Evolutionary conservation across 805 yeast species (phyloP).

Genomic region (Candida caryicola): DNA sequence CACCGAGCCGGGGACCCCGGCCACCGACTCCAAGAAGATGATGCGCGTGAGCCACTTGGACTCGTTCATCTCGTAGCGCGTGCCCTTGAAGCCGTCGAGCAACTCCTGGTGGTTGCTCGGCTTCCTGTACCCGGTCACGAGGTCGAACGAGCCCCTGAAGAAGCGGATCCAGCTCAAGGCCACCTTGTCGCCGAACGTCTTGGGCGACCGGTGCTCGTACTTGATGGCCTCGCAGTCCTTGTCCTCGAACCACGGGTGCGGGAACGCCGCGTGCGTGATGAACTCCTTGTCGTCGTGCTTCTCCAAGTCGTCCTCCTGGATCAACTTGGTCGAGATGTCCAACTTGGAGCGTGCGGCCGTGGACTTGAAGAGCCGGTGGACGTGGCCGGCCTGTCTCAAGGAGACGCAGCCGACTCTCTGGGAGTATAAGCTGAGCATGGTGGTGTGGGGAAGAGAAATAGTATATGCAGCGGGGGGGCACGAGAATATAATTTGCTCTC

Average conservation of each 20-base stretch:
- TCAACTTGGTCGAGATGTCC: constrained; percentile 26
- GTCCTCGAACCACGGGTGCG: constrained; percentile 31
- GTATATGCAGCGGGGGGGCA: too few species aligned
- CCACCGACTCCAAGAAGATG: constrained; percentile 66
- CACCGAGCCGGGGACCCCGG: constrained; percentile 80
- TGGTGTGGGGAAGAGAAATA: too few species aligned
- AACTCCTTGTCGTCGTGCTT: constrained; percentile 32
- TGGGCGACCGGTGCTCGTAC: constrained; percentile 52
- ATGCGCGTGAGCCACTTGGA: constrained; percentile 61
- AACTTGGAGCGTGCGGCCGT: constrained; percentile 6
- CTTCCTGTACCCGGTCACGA: constrained; percentile 62
- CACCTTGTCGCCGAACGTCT: constrained; percentile 46
- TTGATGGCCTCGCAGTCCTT: constrained; percentile 37
- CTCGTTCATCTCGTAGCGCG: constrained; percentile 54
- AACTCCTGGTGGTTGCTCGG: constrained; percentile 37
- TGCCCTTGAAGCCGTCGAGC: constrained; percentile 30
- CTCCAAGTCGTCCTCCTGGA: constrained; percentile 16
- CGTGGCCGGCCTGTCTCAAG: background rate
- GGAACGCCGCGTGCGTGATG: constrained; percentile 40
- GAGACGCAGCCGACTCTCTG: background rate
- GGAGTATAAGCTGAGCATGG: background rate
- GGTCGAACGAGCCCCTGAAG: constrained; percentile 54
- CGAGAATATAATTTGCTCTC: too few species aligned
- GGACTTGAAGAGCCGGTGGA: background rate
- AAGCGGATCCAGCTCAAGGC: constrained; percentile 47